Evolutionary conservation across 495 filamentous ascomycete genomes (phyloP).

Genomic region (Annulohypoxylon maeteangense): DNA sequence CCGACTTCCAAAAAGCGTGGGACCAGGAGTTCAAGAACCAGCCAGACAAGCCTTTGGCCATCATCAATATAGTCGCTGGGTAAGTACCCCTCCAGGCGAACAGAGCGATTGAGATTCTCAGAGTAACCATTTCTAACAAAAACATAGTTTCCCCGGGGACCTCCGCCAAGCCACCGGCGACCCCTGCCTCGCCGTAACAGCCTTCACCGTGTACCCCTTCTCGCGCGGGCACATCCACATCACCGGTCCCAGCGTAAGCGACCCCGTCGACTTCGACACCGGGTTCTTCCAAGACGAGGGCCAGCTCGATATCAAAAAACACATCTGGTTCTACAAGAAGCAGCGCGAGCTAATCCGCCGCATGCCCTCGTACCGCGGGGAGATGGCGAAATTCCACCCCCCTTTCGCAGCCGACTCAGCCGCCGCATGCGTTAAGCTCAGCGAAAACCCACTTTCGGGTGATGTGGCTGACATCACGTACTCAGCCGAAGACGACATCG

Average conservation of each 20-base stretch:
- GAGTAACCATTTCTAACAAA: not conserved
- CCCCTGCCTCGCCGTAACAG: no score
- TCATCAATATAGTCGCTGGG: not conserved
- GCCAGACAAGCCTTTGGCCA: constrained; percentile 42
- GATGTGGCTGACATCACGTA: constrained; percentile 54
- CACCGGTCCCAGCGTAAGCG: constrained; percentile 45
- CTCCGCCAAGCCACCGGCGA: not conserved
- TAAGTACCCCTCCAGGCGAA: constrained; percentile 51
- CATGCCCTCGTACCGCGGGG: constrained; percentile 62
- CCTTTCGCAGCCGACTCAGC: constrained; percentile 55
- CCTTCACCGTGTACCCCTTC: constrained; percentile 60
- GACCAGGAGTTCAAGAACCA: constrained; percentile 48
- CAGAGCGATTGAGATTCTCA: no score
- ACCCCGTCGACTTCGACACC: constrained; percentile 49
- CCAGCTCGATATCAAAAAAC: constrained; percentile 54
- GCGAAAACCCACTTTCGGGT: not conserved
- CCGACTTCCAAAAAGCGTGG: constrained; percentile 47
- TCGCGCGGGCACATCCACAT: constrained; percentile 66
- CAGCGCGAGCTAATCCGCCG: constrained; percentile 64
- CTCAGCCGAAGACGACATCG: constrained; percentile 58
- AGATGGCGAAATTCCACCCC: constrained; percentile 61
- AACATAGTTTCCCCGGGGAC: not conserved
- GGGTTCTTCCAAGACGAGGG: constrained; percentile 55
- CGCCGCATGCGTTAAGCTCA: constrained; percentile 42
- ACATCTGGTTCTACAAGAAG: constrained; percentile 63